Percentiles rank a stretch among this genome's conserved stretches.
These are phyloP conservation scores for Claviceps sorghi DNA, from an alignment of 2,329 filamentous ascomycete species.

Conservation along the genomic window DNA sequence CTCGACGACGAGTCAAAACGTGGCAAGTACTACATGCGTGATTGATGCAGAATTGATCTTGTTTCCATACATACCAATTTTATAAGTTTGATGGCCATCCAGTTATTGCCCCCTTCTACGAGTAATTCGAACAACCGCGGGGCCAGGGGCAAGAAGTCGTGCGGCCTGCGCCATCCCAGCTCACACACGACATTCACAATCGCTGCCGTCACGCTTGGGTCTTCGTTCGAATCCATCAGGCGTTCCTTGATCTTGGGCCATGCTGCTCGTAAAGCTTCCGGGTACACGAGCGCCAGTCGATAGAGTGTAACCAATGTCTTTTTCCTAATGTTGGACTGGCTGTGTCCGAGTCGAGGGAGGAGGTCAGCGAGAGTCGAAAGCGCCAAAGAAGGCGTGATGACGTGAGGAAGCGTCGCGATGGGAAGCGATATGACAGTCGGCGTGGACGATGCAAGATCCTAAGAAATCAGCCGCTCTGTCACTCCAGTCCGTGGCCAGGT, in stretches of 20 bases:
- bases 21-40: too few relatives aligned
- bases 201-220: constrained; percentile 84
- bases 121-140: constrained; percentile 84
- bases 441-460: constrained; percentile 58
- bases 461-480: background rate
- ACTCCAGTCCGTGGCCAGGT: too few relatives aligned
- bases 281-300: constrained; percentile 86
- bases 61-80: constrained; percentile 52
- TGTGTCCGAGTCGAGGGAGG: constrained; percentile 73
- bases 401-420: constrained; percentile 79
- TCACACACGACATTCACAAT: constrained; percentile 97
- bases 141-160: constrained; percentile 85
- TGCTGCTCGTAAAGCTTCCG: constrained; percentile 76
- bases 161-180: constrained; percentile 80
- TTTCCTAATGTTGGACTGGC: constrained; percentile 73
- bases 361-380: constrained; percentile 79
- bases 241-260: constrained; percentile 98
- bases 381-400: constrained; percentile 84
- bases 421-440: constrained; percentile 72
- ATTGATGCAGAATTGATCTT: background rate
- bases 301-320: constrained; percentile 95
- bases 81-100: constrained; percentile 99
- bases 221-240: constrained; percentile 77
- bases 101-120: constrained; percentile 88
- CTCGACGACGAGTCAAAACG: background rate